Evolutionary conservation across 805 yeast genomes (phyloP).

Genomic region (Dipodascopsis tothii): DNA sequence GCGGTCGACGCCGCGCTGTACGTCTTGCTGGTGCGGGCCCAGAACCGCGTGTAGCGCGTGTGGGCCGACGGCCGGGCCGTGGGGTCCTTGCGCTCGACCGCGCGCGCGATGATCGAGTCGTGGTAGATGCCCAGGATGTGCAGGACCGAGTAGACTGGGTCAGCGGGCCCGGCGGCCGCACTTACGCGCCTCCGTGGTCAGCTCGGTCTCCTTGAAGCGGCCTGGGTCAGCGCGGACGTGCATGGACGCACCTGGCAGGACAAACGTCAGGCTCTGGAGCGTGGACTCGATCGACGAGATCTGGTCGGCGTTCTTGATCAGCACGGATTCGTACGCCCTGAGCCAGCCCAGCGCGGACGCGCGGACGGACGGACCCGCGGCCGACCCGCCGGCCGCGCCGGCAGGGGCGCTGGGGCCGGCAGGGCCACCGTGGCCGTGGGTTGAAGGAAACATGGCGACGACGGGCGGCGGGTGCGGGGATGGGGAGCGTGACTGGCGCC

Average conservation of each 20-base stretch:
- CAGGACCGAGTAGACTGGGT: conserved; percentile 28
- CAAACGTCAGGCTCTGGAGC: conserved; percentile 31
- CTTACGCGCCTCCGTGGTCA: conserved; percentile 32
- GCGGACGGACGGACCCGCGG: not conserved
- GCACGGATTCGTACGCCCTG: conserved; percentile 29
- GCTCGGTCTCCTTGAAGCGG: conserved; percentile 35
- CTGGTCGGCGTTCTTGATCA: conserved; percentile 33
- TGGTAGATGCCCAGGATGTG: conserved; percentile 35
- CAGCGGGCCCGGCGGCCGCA: conserved; percentile 1
- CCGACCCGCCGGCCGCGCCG: not conserved
- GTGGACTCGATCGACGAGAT: conserved; percentile 35
- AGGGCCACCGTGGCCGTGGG: too few species aligned
- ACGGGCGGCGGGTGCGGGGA: too few species aligned
- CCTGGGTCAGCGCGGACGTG: conserved; percentile 16
- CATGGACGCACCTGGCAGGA: conserved; percentile 30
- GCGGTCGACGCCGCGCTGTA: conserved; percentile 29
- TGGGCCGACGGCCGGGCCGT: conserved; percentile 25
- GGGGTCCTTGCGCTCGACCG: conserved; percentile 21
- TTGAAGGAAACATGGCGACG: too few species aligned
- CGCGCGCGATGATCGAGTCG: conserved; percentile 32
- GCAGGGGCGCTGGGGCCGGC: not conserved
- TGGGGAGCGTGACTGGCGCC: too few species aligned
- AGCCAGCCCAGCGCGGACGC: conserved; percentile 23
- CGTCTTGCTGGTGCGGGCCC: conserved; percentile 14
- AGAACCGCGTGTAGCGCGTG: conserved; percentile 28